Percentiles rank a stretch among this genome's conserved stretches.
These are phyloP conservation scores for Schizopora paradoxa DNA, from an alignment of 1,284 basidiomycete species.

Conservation along the genomic window DNA sequence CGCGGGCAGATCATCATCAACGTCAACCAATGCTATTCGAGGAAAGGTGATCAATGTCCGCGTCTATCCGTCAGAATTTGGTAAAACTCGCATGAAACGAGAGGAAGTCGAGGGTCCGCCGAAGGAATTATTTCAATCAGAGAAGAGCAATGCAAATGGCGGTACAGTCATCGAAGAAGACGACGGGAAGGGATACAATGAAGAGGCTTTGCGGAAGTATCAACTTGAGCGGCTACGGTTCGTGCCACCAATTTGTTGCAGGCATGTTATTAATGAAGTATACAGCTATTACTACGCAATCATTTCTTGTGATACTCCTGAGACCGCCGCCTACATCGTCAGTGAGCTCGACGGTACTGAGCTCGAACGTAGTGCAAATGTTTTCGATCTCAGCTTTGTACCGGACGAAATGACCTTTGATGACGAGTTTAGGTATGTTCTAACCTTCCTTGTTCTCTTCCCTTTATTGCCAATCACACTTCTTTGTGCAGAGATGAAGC, in stretches of 20 bases:
- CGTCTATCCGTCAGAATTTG: slow-evolving; percentile 93
- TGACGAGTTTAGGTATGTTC: slow-evolving; percentile 64
- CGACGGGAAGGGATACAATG: slow-evolving; percentile 74
- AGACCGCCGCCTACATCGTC: slow-evolving; percentile 79
- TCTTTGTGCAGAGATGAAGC: slow-evolving; percentile 69
- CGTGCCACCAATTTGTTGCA: slow-evolving; percentile 26
- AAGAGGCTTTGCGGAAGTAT: slow-evolving; percentile 86
- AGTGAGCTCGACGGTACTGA: slow-evolving; percentile 92
- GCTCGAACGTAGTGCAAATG: slow-evolving; percentile 94
- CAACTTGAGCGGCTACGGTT: slow-evolving; percentile 91
- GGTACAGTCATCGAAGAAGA: slow-evolving; percentile 65
- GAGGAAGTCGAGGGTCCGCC: slow-evolving; percentile 94
- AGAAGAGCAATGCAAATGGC: slow-evolving; percentile 30
- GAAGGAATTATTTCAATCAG: slow-evolving; percentile 79
- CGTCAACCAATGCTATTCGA: slow-evolving; percentile 31
- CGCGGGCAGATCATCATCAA: slow-evolving; percentile 21
- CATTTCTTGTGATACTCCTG: slow-evolving; percentile 80
- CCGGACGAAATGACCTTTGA: slow-evolving; percentile 92
- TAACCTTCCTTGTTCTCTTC: not conserved
- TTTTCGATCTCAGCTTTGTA: slow-evolving; percentile 93
- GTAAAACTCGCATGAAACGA: slow-evolving; percentile 79
- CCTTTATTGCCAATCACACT: slow-evolving; percentile 9
- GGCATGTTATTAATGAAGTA: slow-evolving; percentile 5
- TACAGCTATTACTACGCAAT: slow-evolving; percentile 94
- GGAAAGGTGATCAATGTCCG: slow-evolving; percentile 73